These are phyloP conservation scores for Globisporangium paddicum DNA, from an alignment of 352 stramenopile species.

Conservation along the genomic window DNA sequence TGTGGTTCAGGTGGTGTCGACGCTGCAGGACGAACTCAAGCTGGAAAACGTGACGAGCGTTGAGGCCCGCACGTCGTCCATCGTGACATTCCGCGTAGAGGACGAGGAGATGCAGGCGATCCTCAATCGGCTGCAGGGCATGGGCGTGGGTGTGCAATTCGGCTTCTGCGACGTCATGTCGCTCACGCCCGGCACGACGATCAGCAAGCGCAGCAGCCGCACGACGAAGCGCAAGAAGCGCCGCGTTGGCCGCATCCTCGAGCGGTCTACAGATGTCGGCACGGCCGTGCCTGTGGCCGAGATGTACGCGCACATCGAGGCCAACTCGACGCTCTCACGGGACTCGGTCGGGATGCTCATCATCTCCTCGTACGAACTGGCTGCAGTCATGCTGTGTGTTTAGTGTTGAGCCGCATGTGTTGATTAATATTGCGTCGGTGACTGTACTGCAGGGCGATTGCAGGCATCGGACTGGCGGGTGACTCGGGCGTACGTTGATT, in stretches of 20 bases:
- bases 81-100: constrained; percentile 83
- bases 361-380: constrained; percentile 73
- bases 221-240: constrained; percentile 49
- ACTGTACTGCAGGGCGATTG: constrained; percentile 45
- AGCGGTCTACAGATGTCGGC: constrained; percentile 74
- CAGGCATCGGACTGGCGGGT: constrained; percentile 71
- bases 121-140: constrained; percentile 73
- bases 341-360: constrained; percentile 84
- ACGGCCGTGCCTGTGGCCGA: constrained; percentile 81
- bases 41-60: constrained; percentile 83
- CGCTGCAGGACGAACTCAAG: constrained; percentile 79
- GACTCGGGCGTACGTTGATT: constrained; percentile 47
- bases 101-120: constrained; percentile 83
- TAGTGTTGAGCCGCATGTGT: background rate
- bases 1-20: constrained; percentile 51
- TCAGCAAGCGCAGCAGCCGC: constrained; percentile 41
- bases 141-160: constrained; percentile 82
- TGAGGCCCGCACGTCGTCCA: constrained; percentile 79
- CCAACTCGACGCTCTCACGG: constrained; percentile 72
- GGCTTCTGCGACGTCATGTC: constrained; percentile 89
- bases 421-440: background rate
- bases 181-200: constrained; percentile 76
- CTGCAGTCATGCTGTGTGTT: background rate
- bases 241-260: constrained; percentile 60
- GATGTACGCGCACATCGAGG: constrained; percentile 85